phyloP scores from a whole-genome alignment of 75 land plant genomes.

The Adiantum capillusveneris region DNA sequence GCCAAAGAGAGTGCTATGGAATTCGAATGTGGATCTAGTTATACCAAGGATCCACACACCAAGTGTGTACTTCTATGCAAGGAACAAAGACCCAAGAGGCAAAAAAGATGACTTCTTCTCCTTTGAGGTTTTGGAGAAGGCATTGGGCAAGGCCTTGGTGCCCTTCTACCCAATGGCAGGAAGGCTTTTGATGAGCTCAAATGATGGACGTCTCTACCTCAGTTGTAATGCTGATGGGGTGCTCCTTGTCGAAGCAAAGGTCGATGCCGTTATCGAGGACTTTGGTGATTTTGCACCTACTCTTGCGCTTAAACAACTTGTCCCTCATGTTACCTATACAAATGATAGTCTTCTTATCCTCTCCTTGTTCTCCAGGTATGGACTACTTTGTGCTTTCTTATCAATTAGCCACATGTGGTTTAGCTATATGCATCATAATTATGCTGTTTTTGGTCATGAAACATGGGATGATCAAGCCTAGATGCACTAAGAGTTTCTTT shows the following conservation, averaged over 20 bases:
- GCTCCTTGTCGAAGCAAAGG: slow-evolving; percentile 49
- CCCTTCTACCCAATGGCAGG: slow-evolving; percentile 77
- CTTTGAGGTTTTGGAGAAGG: slow-evolving; percentile 26
- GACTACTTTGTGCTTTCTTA: too few species aligned
- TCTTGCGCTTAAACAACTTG: slow-evolving; percentile 27
- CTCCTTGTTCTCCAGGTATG: too few species aligned
- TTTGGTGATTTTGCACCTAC: slow-evolving; percentile 38
- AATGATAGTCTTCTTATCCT: too few species aligned
- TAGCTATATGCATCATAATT: too few species aligned
- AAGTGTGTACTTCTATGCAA: slow-evolving; percentile 45
- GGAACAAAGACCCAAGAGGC: neutral
- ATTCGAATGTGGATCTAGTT: slow-evolving; percentile 50
- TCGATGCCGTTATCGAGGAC: slow-evolving; percentile 31
- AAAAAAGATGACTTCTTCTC: slow-evolving; percentile 25
- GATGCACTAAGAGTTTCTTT: too few species aligned
- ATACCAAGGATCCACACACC: slow-evolving; percentile 33
- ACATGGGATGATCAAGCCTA: too few species aligned
- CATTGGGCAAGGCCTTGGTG: slow-evolving; percentile 43
- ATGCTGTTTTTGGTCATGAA: too few species aligned
- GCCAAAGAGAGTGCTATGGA: slow-evolving; percentile 30
- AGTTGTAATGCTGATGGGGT: slow-evolving; percentile 57
- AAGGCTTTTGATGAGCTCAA: slow-evolving; percentile 26
- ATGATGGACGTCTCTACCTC: slow-evolving; percentile 44
- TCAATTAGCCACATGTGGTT: too few species aligned
- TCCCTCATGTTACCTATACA: slow-evolving; percentile 1